phyloP scores from a whole-genome alignment of 1,284 basidiomycete genomes.

The Ustilago loliicola region DNA sequence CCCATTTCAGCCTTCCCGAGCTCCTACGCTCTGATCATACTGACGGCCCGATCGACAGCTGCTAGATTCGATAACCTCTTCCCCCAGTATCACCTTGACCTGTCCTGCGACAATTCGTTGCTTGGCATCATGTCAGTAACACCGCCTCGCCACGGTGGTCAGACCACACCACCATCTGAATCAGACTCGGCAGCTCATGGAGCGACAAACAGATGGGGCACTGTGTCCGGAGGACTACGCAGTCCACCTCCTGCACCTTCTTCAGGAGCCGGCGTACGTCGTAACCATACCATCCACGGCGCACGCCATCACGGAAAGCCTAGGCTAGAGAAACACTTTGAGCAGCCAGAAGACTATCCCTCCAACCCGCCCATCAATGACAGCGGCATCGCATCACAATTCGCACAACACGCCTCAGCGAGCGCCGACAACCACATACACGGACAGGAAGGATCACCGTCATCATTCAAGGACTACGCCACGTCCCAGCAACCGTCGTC shows the following conservation, averaged over 20 bases:
- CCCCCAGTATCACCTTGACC: neutral
- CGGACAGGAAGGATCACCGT: neutral
- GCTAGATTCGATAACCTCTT: neutral
- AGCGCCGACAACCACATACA: neutral
- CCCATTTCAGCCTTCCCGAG: too few species aligned
- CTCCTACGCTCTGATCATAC: neutral
- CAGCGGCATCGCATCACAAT: neutral
- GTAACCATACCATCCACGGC: slow-evolving; percentile 53
- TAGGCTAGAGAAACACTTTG: slow-evolving; percentile 52
- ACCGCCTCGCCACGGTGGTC: slow-evolving; percentile 20
- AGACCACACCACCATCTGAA: slow-evolving; percentile 9
- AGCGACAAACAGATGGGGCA: slow-evolving; percentile 41
- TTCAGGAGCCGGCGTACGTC: slow-evolving; percentile 44
- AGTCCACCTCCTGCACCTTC: slow-evolving; percentile 51
- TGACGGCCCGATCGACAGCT: neutral
- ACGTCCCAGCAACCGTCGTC: slow-evolving; percentile 20
- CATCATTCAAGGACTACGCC: slow-evolving; percentile 1
- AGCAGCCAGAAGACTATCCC: slow-evolving; percentile 43
- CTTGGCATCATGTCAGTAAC: slow-evolving; percentile 29
- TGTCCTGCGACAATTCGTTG: neutral
- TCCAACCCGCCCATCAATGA: neutral
- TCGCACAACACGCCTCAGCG: neutral
- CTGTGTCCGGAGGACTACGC: slow-evolving; percentile 39
- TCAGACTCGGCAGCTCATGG: slow-evolving; percentile 6
- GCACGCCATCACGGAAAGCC: slow-evolving; percentile 48